A percentile compares a stretch with the other conserved stretches of the same genome.
These are phyloP conservation scores for Vanderwaltozyma verrucispora DNA, from an alignment of 805 yeast species.

Conservation along the genomic window DNA sequence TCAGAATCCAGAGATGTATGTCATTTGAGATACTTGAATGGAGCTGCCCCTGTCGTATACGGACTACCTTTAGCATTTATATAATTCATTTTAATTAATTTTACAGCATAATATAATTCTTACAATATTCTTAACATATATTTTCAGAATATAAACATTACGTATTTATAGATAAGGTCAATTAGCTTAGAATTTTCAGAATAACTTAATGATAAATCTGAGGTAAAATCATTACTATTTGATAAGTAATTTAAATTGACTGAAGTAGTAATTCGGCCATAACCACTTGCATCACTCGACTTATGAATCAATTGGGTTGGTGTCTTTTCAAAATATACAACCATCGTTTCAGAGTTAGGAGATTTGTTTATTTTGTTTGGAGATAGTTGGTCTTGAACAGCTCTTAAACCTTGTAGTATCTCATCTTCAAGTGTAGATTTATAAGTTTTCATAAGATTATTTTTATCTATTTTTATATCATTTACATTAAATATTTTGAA, in stretches of 20 bases:
- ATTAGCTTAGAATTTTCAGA: background rate
- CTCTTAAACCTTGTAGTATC: background rate
- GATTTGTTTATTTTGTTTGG: too few species aligned
- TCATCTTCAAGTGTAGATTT: background rate
- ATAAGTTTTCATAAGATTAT: too few species aligned
- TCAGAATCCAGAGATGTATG: slow-evolving; percentile 55
- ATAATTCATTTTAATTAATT: background rate
- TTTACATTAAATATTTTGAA: slow-evolving; percentile 4
- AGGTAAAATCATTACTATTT: too few species aligned
- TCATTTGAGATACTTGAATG: slow-evolving; percentile 65
- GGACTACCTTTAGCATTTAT: slow-evolving; percentile 51
- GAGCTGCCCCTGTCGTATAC: slow-evolving; percentile 86
- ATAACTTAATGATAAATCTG: background rate
- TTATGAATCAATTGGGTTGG: too few species aligned
- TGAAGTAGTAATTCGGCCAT: too few species aligned
- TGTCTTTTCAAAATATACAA: too few species aligned
- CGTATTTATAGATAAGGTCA: background rate
- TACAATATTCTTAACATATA: too few species aligned
- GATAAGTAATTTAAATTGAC: too few species aligned
- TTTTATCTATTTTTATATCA: slow-evolving; percentile 3
- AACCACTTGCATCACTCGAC: too few species aligned
- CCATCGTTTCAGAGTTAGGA: too few species aligned
- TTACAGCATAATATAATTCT: too few species aligned
- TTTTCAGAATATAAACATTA: background rate
- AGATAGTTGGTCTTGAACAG: background rate